Conservation (phyloP, 139 green algal species). For the Auxenochlorella pyrenoidosa region DNA sequence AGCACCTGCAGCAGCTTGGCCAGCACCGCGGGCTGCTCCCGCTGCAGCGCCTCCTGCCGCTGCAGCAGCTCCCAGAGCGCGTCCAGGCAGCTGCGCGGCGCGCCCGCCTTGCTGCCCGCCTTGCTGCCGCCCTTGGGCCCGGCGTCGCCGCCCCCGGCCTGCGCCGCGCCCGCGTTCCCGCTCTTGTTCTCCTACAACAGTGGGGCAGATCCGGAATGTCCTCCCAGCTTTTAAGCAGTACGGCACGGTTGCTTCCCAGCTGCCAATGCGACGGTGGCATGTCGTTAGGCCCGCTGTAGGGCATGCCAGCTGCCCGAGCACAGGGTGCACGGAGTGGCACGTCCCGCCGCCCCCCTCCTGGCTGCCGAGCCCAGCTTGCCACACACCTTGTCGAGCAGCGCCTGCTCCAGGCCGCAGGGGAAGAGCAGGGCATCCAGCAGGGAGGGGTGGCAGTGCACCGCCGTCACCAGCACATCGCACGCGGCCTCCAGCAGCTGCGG, state of each 20-base stretch:
- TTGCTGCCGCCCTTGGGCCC: not conserved
- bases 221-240: not conserved
- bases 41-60: conserved; percentile 18
- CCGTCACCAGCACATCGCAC: conserved; percentile 52
- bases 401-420: conserved; percentile 52
- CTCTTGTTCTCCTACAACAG: conserved; percentile 28
- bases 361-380: not conserved
- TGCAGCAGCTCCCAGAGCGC: conserved; percentile 57
- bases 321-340: no score
- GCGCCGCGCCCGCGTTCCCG: not conserved
- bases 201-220: not conserved
- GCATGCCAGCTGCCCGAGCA: no score
- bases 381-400: conserved; percentile 27
- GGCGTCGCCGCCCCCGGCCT: not conserved
- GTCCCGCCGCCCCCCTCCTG: no score
- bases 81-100: conserved; percentile 58
- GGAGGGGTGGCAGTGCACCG: conserved; percentile 46
- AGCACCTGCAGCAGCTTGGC: conserved; percentile 56
- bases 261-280: no score
- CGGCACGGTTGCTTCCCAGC: no score
- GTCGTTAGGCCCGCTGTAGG: no score
- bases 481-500: conserved; percentile 43
- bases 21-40: conserved; percentile 50
- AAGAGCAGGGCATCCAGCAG: conserved; percentile 69
- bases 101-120: not conserved